Percentiles rank a stretch among this genome's conserved stretches.
phyloP scores from a whole-genome alignment of 306 rosid species.

The Gastrolobium bilobum region DNA sequence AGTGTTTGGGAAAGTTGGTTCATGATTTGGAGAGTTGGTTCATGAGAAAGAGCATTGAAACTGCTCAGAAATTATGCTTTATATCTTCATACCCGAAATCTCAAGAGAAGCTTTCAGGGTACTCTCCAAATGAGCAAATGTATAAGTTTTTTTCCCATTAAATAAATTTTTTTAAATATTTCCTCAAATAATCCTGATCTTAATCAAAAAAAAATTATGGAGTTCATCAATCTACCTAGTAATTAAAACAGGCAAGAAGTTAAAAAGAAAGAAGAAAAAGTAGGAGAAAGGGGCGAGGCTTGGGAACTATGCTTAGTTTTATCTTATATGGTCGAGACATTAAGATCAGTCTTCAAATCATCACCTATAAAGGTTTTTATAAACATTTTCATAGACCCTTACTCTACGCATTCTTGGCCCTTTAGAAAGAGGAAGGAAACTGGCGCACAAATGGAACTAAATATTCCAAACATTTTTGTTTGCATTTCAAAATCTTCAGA shows the following conservation, averaged over 20 bases:
- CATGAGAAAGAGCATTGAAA: background rate
- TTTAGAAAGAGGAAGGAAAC: conserved; percentile 29
- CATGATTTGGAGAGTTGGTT: too few relatives aligned
- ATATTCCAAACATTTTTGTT: background rate
- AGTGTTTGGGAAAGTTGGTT: too few relatives aligned
- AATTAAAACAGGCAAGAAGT: conserved; percentile 6
- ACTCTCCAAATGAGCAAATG: conserved; percentile 48
- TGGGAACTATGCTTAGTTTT: background rate
- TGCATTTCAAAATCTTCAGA: background rate
- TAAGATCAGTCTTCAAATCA: background rate
- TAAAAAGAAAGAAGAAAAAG: background rate
- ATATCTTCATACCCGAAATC: conserved; percentile 45
- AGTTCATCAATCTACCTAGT: conserved; percentile 42
- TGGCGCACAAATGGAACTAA: conserved; percentile 3
- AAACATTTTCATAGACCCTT: conserved; percentile 23
- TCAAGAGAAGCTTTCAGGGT: conserved; percentile 52
- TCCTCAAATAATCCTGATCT: conserved; percentile 43
- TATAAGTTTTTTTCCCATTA: conserved; percentile 51
- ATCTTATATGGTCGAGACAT: background rate
- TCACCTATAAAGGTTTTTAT: conserved; percentile 4
- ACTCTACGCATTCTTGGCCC: background rate
- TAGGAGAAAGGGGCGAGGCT: conserved; percentile 13
- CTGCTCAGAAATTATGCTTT: conserved; percentile 45
- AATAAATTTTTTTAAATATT: conserved; percentile 21
- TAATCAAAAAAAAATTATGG: conserved; percentile 23